A percentile compares a stretch with the other conserved stretches of the same genome.
Evolutionary conservation across 1,139 yeast genomes (phyloP).

Genomic region (Suhomyces choctaworum): DNA sequence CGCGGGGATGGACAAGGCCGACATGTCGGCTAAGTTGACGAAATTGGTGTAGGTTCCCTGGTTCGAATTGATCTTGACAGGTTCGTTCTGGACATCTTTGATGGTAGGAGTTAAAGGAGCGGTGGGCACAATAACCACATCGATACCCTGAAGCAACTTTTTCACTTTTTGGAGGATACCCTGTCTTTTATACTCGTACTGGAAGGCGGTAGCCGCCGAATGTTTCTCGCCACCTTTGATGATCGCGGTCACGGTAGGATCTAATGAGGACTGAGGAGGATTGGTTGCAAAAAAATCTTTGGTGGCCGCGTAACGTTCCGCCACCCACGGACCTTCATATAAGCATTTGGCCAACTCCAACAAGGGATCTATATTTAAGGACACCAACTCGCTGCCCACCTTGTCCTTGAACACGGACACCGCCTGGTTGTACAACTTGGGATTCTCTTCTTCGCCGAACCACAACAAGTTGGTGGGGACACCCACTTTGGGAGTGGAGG

Average conservation of each 20-base stretch:
- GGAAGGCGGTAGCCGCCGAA: conserved; percentile 81
- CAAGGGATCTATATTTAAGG: conserved; percentile 67
- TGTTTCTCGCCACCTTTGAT: conserved; percentile 75
- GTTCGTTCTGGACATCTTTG: conserved; percentile 69
- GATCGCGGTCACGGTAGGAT: conserved; percentile 79
- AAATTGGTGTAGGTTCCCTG: conserved; percentile 98
- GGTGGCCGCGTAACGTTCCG: conserved; percentile 86
- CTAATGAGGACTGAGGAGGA: conserved; percentile 71
- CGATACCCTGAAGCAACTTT: conserved; percentile 56
- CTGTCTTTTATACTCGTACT: conserved; percentile 81
- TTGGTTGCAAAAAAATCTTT: conserved; percentile 69
- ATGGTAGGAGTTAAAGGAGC: conserved; percentile 90
- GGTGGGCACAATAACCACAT: conserved; percentile 85
- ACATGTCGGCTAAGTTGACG: conserved; percentile 89
- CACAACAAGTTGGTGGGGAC: conserved; percentile 73
- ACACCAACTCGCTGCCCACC: conserved; percentile 58
- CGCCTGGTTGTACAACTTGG: conserved; percentile 62
- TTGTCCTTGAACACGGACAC: conserved; percentile 52
- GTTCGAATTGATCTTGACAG: conserved; percentile 76
- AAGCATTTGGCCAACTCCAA: conserved; percentile 82
- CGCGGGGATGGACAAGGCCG: conserved; percentile 88
- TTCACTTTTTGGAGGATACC: conserved; percentile 67
- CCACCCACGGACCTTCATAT: conserved; percentile 99
- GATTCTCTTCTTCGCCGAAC: conserved; percentile 80
- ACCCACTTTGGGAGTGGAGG: conserved; percentile 63